Evolutionary conservation across 306 rosid species (phyloP).

Genomic region (Medicago arabica): DNA sequence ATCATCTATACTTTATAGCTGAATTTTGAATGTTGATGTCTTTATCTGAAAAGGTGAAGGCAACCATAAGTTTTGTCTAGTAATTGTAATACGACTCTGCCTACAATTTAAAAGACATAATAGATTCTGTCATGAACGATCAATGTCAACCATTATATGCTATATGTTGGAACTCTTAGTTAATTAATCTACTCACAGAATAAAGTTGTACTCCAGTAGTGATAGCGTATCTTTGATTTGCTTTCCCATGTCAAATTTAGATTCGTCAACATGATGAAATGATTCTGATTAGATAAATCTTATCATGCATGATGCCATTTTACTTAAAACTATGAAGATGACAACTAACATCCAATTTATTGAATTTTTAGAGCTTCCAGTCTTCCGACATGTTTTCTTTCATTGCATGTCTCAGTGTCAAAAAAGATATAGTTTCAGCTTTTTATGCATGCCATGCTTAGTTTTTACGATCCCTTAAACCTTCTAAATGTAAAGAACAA

Average conservation of each 20-base stretch:
- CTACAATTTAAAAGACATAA: constrained; percentile 18
- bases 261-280: background rate
- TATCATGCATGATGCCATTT: background rate
- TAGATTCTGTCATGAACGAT: constrained; percentile 15
- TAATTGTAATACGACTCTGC: constrained; percentile 11
- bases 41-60: constrained; percentile 34
- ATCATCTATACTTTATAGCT: background rate
- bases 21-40: constrained; percentile 29
- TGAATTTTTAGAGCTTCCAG: constrained; percentile 4
- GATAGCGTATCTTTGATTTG: background rate
- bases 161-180: background rate
- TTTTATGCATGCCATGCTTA: background rate
- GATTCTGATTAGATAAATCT: constrained; percentile 15
- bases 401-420: background rate
- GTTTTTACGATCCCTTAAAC: background rate
- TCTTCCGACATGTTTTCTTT: constrained; percentile 10
- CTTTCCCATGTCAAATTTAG: constrained; percentile 11
- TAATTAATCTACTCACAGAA: background rate
- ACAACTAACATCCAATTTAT: background rate
- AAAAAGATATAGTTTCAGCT: background rate
- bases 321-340: constrained; percentile 7
- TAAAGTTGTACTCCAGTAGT: constrained; percentile 15
- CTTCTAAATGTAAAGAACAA: constrained; percentile 23
- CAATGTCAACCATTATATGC: background rate
- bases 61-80: constrained; percentile 9